Conservation (phyloP, 2,329 filamentous ascomycete genomes). For the Talaromyces funiculosus region DNA sequence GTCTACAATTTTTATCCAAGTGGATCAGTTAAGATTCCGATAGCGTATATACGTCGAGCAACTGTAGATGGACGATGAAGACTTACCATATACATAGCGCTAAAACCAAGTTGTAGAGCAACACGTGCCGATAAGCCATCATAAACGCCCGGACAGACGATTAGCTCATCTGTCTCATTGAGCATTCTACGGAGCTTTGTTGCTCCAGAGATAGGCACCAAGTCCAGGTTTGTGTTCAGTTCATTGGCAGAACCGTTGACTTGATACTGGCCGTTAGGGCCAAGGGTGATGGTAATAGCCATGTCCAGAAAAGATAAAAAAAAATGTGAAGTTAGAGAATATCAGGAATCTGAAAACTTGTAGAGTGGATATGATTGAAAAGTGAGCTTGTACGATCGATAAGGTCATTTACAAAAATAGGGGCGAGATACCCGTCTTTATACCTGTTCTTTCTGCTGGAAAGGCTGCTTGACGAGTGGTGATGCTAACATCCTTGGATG, state of each 20-base stretch:
- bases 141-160: constrained; percentile 47
- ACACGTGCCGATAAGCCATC: constrained; percentile 48
- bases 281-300: constrained; percentile 9
- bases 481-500: not conserved
- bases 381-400: not conserved
- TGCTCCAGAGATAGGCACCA: constrained; percentile 6
- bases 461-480: too few relatives aligned
- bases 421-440: not conserved
- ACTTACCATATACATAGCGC: constrained; percentile 48
- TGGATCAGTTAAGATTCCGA: too few relatives aligned
- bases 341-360: too few relatives aligned
- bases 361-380: not conserved
- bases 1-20: too few relatives aligned
- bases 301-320: not conserved
- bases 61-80: not conserved
- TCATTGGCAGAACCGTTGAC: not conserved
- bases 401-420: not conserved
- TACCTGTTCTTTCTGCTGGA: too few relatives aligned
- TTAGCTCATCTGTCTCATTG: constrained; percentile 23
- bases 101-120: constrained; percentile 45
- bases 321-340: too few relatives aligned
- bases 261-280: constrained; percentile 8
- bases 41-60: too few relatives aligned
- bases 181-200: constrained; percentile 12
- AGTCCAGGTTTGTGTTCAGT: not conserved